Evolutionary conservation across 805 yeast genomes (phyloP).

Genomic region (Candida stauntonica): DNA sequence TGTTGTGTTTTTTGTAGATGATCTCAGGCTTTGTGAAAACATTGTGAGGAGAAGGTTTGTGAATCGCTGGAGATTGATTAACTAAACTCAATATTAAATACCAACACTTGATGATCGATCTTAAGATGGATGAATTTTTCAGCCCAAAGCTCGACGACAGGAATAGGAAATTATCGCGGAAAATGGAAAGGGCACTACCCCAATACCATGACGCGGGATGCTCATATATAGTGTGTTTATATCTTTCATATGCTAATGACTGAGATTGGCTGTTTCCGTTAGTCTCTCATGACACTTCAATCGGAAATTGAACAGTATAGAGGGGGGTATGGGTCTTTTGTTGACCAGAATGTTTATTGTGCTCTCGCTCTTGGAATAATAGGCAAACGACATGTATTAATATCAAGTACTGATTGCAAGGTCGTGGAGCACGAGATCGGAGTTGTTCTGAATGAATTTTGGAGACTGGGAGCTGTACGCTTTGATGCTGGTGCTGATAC

Average conservation of each 20-base stretch:
- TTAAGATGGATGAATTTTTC: neutral
- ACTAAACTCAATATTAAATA: too few species aligned
- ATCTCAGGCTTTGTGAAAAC: slow-evolving; percentile 2
- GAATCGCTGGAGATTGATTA: too few species aligned
- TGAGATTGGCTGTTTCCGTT: too few species aligned
- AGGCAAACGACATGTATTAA: slow-evolving; percentile 26
- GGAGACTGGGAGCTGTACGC: slow-evolving; percentile 8
- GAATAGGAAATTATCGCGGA: too few species aligned
- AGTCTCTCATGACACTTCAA: too few species aligned
- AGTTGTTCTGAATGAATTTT: slow-evolving; percentile 9
- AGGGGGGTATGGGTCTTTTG: neutral
- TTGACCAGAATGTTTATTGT: slow-evolving; percentile 15
- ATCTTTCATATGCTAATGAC: too few species aligned
- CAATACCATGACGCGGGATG: too few species aligned
- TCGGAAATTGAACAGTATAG: neutral
- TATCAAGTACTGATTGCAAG: slow-evolving; percentile 20
- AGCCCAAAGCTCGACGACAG: too few species aligned
- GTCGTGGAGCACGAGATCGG: slow-evolving; percentile 19
- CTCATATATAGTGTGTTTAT: too few species aligned
- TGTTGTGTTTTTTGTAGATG: neutral
- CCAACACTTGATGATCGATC: too few species aligned
- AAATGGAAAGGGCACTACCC: too few species aligned
- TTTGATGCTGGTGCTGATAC: slow-evolving; percentile 9
- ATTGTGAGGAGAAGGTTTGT: neutral
- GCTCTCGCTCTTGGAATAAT: slow-evolving; percentile 18